Percentiles rank a stretch among this genome's conserved stretches.
These are phyloP conservation scores for Pseudisothecium myosuroides DNA, from an alignment of 225 moss, liverwort and hornwort genomes.

Conservation along the genomic window DNA sequence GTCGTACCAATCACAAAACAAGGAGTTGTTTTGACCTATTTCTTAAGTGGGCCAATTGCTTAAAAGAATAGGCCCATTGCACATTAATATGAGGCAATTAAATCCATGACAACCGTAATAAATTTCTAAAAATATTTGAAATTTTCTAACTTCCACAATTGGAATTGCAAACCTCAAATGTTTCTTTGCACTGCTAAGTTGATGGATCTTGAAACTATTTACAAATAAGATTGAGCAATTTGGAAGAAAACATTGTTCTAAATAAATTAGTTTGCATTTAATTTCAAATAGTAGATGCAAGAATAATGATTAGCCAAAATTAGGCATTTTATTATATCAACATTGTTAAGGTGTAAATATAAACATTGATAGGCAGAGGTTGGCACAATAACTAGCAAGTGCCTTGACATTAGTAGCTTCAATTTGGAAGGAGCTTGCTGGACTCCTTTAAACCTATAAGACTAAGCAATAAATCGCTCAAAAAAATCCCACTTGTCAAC, in stretches of 20 bases:
- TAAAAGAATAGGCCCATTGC: too few relatives aligned
- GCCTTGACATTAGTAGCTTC: too few relatives aligned
- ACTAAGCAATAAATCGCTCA: background rate
- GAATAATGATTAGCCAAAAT: background rate
- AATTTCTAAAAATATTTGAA: background rate
- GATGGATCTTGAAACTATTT: background rate
- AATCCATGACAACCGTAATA: rapidly evolving
- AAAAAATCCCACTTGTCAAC: too few relatives aligned
- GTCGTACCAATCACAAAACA: background rate
- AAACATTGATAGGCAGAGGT: too few relatives aligned
- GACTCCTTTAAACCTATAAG: background rate
- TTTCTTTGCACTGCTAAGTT: rapidly evolving
- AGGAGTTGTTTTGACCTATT: rapidly evolving
- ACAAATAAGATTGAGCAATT: background rate
- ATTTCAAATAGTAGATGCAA: background rate
- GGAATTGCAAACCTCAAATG: background rate
- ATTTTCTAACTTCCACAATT: background rate
- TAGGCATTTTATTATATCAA: background rate
- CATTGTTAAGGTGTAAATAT: background rate
- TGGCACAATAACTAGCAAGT: too few relatives aligned
- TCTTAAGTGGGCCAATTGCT: rapidly evolving
- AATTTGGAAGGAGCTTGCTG: background rate
- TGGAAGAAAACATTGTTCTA: too few relatives aligned
- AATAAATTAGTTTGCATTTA: background rate
- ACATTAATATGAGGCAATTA: background rate